phyloP scores from a whole-genome alignment of 805 yeast genomes.

The Myxozyma sirexii region DNA sequence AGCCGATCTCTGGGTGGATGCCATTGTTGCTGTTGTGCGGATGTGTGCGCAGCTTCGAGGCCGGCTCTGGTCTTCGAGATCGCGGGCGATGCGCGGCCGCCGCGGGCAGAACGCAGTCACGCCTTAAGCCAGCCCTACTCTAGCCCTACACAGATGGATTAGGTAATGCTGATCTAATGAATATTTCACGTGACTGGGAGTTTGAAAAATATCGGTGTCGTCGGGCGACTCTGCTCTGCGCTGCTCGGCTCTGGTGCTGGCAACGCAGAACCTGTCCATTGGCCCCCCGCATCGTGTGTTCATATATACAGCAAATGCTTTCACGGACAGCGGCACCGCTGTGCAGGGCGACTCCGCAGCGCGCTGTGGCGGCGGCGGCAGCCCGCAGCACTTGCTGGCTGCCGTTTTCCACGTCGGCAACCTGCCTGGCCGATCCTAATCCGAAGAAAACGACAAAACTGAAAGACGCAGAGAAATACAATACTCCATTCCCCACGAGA shows the following conservation, averaged over 20 bases:
- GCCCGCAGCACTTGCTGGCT: too few relatives aligned
- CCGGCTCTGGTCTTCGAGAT: neutral
- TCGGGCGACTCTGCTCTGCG: neutral
- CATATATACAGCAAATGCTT: neutral
- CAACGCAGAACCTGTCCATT: neutral
- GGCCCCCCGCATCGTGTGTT: too few relatives aligned
- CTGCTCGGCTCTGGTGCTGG: neutral
- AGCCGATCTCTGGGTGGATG: conserved; percentile 62
- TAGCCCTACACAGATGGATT: neutral
- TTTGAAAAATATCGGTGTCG: conserved; percentile 3
- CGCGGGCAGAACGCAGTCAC: conserved; percentile 4
- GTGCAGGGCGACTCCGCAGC: too few relatives aligned
- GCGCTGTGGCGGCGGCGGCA: too few relatives aligned
- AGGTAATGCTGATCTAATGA: neutral
- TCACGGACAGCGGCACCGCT: neutral
- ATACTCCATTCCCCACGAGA: conserved; percentile 52
- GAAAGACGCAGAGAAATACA: conserved; percentile 18
- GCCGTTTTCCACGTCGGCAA: conserved; percentile 9
- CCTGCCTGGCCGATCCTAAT: conserved; percentile 1
- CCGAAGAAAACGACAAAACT: conserved; percentile 11
- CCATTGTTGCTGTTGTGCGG: conserved; percentile 40
- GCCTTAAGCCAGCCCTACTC: neutral
- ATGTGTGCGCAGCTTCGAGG: neutral
- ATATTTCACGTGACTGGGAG: neutral
- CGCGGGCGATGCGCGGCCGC: neutral